Conservation (phyloP, 768 basidiomycete genomes). For the Guyanaporus albipodus region DNA sequence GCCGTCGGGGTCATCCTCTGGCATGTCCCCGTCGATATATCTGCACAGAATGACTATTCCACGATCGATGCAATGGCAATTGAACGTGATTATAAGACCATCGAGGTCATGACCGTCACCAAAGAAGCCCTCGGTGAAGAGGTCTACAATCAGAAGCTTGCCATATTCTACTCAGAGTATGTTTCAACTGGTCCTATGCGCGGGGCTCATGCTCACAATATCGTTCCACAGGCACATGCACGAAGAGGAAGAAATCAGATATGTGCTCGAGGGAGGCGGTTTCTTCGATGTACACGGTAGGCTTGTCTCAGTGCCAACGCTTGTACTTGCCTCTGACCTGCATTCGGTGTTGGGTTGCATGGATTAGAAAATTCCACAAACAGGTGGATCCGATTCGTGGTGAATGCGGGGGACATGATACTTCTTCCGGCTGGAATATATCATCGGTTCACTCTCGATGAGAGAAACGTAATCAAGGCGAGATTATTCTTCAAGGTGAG, state of each 20-base stretch:
- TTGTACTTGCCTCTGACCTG: too few relatives aligned
- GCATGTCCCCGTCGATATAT: conserved; percentile 64
- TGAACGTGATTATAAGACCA: conserved; percentile 75
- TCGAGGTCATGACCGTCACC: conserved; percentile 73
- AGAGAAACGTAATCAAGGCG: conserved; percentile 62
- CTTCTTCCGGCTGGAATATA: conserved; percentile 88
- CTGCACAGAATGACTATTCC: conserved; percentile 39
- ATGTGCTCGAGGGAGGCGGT: conserved; percentile 75
- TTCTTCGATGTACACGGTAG: conserved; percentile 87
- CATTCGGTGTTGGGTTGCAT: too few relatives aligned
- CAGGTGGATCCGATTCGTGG: conserved; percentile 76
- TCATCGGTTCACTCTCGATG: conserved; percentile 90
- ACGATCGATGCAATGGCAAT: conserved; percentile 59
- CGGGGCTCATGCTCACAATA: too few relatives aligned
- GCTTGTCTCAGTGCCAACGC: too few relatives aligned
- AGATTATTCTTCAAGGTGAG: conserved; percentile 80
- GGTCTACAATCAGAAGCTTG: conserved; percentile 75
- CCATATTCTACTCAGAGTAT: too few relatives aligned
- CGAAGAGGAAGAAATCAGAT: conserved; percentile 93
- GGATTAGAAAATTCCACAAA: conserved; percentile 58
- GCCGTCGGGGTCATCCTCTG: conserved; percentile 63
- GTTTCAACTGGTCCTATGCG: too few relatives aligned
- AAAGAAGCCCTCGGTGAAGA: conserved; percentile 72
- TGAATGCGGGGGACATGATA: conserved; percentile 77
- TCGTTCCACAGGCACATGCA: conserved; percentile 71